phyloP scores from a whole-genome alignment of 768 basidiomycete genomes.

The Lactarius sanguifluus region DNA sequence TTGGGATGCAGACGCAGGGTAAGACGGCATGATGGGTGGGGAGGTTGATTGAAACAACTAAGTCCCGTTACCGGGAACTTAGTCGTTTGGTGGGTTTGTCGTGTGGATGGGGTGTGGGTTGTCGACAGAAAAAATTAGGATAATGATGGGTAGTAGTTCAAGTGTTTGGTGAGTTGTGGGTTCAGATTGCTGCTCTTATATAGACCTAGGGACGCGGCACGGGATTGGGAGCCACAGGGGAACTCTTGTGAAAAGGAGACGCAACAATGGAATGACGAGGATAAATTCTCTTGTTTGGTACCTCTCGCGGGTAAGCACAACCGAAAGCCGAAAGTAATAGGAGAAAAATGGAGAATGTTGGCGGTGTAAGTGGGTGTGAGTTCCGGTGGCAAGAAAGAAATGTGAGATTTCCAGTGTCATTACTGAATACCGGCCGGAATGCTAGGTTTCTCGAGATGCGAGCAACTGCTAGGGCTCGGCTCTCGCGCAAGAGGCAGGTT shows the following conservation, averaged over 20 bases:
- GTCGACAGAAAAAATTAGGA: background rate
- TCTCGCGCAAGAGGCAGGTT: background rate
- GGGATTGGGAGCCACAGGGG: background rate
- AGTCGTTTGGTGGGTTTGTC: background rate
- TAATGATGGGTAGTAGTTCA: background rate
- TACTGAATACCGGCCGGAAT: too few relatives aligned
- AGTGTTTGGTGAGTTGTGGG: background rate
- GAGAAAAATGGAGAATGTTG: too few relatives aligned
- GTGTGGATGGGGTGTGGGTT: background rate
- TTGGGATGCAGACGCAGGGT: background rate
- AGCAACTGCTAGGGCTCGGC: too few relatives aligned
- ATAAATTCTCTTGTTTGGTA: background rate
- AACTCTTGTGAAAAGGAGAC: background rate
- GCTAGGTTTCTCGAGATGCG: too few relatives aligned
- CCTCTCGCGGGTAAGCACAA: too few relatives aligned
- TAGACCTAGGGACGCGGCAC: background rate
- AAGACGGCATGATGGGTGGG: conserved; percentile 5
- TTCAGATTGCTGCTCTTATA: background rate
- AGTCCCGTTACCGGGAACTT: conserved; percentile 5
- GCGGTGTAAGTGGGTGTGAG: too few relatives aligned
- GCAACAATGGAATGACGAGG: background rate
- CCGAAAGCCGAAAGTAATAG: too few relatives aligned
- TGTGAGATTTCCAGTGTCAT: too few relatives aligned
- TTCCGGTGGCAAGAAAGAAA: too few relatives aligned
- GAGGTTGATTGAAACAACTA: background rate